Base-by-base conservation (phyloP, 257 asterid species). In the Apocynum venetum region DNA sequence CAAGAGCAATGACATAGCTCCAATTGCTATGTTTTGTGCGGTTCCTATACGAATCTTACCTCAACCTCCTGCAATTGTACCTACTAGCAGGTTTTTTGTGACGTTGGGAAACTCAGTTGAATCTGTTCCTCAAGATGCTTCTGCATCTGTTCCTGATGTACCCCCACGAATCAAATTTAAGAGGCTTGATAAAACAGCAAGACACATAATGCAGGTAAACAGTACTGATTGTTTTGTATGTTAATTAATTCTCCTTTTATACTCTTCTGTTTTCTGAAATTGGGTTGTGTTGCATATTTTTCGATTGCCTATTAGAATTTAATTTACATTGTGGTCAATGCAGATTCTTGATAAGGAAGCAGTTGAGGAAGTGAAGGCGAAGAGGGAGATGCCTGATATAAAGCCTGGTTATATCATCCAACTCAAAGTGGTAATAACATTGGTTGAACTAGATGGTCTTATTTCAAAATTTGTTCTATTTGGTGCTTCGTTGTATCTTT, bases 311-410 rank as follows among this genome's bases (percentile, higher is more conserved):
- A 11, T 78, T 1, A 71, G 63, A 43, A 65, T 65, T 76, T 77
- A 40, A 43, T 79, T 83, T 40, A 8, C 64, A 73, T 25, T 31
- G 51, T 66, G 73, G 71, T 82, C 79, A 31, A 67, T 82, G 76
- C 88, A 96, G 99, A 93, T 96, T 82, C 84, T 96, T 81, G 97
- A 96, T 76, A 96, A 89, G 82, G 99, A 96, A 86, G 92, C 97
- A 31, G 97, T 96, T 40, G 93, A 90, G 80, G 93, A 89, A 78
- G 98, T 93, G 79, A 93, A 84, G 82, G 73, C 78, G 3, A 82
- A 75, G 81, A 83, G 92, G 78, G 98, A 91, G 85, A 90, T 96
- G 76, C 98, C 98, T 41, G 99, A 93, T 71, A 89, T 93, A 78
- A 88, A 80, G 84, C 99, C 99, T 60, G 99, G 99, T 75, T 91